Base-by-base conservation (phyloP, 192 early-diverging fungal genomes). In the Coemansia guatemalensis region DNA sequence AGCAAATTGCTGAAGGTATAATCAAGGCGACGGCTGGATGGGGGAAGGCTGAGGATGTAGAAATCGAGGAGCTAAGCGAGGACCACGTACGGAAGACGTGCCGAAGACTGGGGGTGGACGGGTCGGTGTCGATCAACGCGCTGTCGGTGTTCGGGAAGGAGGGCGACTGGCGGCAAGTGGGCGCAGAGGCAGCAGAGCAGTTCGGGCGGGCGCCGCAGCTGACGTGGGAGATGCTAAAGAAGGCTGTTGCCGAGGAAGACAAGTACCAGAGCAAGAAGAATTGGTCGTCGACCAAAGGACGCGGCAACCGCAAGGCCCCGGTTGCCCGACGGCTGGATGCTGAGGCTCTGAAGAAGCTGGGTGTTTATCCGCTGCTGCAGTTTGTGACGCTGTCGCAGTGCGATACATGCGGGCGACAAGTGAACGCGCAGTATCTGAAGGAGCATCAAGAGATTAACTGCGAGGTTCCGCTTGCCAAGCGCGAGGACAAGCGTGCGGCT, bases 261-360 rank as follows among this genome's bases (percentile, higher is more conserved):
- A 82, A 82, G 66, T 82, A 82, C 74, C 79, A 82, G 79, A 82
- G 79, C 71, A 82, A 82, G 59, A 82, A 82, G 65, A 82, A 82
- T 64, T 82, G 79, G 79, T 82, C 79, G 53, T 82, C 79, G 29
- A 82, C 79, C 21, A 82, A 82, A 61, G 79, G 79, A 17, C 69
- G 74, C 4, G 79, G 79, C 56, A 82, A 82, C 67, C 69, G 79
- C 60, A 76, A 76, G 63, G 70, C 79, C 14, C 79, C 79, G 4
- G 67, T 82, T 25, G 79, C 79, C 44, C 79, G 79, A 53, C 62
- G 79, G 21, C 74, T 82, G 53, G 79, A 82, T 35, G 73, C 68
- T 11, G 79, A 82, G 44, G 61, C 64, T 20, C 58, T 82, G 6
- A 82, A 82, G 58, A 65, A 66, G 58, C 72, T 82, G 67, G 79